Evolutionary conservation across 2,329 filamentous ascomycete species (phyloP), one percentile per base, ranked within the genome.

Genomic region (Exophiala xenobiotica): DNA sequence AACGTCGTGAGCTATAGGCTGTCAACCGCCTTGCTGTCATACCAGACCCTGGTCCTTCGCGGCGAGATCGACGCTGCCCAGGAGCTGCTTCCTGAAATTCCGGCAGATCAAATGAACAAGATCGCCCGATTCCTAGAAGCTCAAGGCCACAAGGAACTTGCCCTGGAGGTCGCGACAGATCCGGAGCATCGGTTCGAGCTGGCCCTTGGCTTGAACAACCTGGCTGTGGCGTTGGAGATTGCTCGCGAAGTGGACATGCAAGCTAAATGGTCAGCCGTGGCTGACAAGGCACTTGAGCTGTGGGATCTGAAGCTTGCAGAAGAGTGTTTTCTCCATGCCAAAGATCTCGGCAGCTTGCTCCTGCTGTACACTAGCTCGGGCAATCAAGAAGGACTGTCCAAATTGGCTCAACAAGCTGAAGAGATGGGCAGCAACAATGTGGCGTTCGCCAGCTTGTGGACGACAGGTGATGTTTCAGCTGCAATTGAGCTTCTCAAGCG

Each of bases 201-300:
- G 18, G 87, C 93, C 0, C 78, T 99, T 24, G 80, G 83, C 2
- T 78, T 99, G 37, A 89, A 86, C 63, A 87, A 93, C 58, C 81
- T 97, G 11, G 81, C 91, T 33, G 88, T 92, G 64, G 92, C 92
- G 0, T 79, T 96, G 2, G 85, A 90, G 54, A 83, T 97, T 44
- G 92, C 93, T 5, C 81, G 85, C 33, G 79, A 87, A 68, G 87
- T 90, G 8, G 87, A 96, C 58, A 88, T 85, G 1, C 93, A 97
- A 68, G 92, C 97, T 74, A 96, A 96, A 73, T 99, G 93, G 93
- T 97, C 97, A 79, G 91, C 84, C 3, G 89, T 99, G 3, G 93
- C 93, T 54, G 93, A 99, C 63, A 88, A 91, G 1, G 93, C 93
- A 1, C 80, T 99, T 33, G 74, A 83, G 7, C 86, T 77, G 1